These are phyloP conservation scores for Metarhizium guizhouense DNA, from an alignment of 2,329 filamentous ascomycete genomes.

Conservation along the genomic window DNA sequence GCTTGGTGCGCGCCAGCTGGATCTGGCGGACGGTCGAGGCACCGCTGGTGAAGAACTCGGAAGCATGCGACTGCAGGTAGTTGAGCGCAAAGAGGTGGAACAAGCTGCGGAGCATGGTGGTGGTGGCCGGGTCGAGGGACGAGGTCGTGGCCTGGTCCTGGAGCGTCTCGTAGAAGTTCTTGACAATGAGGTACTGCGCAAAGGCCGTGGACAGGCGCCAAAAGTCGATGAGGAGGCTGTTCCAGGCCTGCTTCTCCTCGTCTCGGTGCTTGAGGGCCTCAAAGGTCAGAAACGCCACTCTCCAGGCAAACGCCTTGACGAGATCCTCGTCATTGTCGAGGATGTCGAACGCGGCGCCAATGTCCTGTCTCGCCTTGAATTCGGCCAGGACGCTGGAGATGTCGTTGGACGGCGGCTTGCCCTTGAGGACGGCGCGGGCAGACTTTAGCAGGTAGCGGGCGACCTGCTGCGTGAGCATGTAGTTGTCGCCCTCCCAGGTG, in stretches of 20 bases:
- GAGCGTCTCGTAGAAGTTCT: constrained; percentile 52
- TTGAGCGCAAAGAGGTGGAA: constrained; percentile 71
- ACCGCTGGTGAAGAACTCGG: constrained; percentile 62
- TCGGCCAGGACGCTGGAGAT: constrained; percentile 49
- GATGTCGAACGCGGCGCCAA: constrained; percentile 66
- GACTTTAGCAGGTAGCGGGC: constrained; percentile 70
- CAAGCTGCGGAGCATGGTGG: constrained; percentile 57
- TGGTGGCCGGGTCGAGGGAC: constrained; percentile 48
- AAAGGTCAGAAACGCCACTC: constrained; percentile 64
- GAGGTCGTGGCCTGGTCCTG: constrained; percentile 36
- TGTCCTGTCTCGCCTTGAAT: constrained; percentile 57
- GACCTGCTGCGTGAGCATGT: constrained; percentile 75
- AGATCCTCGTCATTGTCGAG: constrained; percentile 62
- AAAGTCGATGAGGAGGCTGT: constrained; percentile 69
- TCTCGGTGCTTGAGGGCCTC: constrained; percentile 68
- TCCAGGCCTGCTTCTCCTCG: constrained; percentile 68
- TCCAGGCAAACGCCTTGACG: constrained; percentile 68
- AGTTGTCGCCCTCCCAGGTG: constrained; percentile 74
- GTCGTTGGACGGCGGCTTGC: constrained; percentile 28
- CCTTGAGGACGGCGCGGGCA: constrained; percentile 58
- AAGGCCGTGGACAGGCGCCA: constrained; percentile 68
- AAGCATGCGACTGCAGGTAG: constrained; percentile 54
- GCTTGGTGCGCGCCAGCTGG: constrained; percentile 55
- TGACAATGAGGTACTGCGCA: constrained; percentile 69
- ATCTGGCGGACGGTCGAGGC: constrained; percentile 68